Evolutionary conservation across 2,329 filamentous ascomycete species (phyloP).

Genomic region (Talaromyces sp.): DNA sequence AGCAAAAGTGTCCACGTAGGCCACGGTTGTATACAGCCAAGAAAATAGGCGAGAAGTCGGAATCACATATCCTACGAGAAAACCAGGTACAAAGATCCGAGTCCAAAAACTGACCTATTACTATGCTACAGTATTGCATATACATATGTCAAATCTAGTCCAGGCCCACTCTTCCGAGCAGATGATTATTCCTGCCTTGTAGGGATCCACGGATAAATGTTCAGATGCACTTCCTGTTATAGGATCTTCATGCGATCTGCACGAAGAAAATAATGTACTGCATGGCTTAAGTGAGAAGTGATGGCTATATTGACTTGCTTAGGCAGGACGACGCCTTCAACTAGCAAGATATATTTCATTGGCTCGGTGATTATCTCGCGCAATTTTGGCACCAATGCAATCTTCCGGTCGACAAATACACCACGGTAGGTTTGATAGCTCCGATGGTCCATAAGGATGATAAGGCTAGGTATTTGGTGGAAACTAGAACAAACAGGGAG

Average conservation of each 20-base stretch:
- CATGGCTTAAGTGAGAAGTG: background rate
- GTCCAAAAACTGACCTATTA: background rate
- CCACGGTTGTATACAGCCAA: background rate
- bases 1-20: background rate
- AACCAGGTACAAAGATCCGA: background rate
- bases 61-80: too few relatives aligned
- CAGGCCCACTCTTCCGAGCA: background rate
- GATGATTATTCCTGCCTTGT: background rate
- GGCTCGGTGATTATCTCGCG: background rate
- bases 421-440: background rate
- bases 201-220: background rate
- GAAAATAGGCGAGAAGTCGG: too few relatives aligned
- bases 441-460: background rate
- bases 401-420: background rate
- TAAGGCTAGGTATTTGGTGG: background rate
- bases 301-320: background rate
- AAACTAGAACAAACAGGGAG: background rate
- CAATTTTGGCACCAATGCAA: background rate
- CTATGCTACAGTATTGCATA: background rate
- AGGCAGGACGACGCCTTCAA: background rate
- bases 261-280: background rate
- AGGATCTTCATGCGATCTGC: background rate
- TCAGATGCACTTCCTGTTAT: background rate
- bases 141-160: background rate
- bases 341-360: background rate